Percentiles rank a stretch among this genome's conserved stretches.
Conservation (phyloP, 306 rosid species). For the Castanea sativa region DNA sequence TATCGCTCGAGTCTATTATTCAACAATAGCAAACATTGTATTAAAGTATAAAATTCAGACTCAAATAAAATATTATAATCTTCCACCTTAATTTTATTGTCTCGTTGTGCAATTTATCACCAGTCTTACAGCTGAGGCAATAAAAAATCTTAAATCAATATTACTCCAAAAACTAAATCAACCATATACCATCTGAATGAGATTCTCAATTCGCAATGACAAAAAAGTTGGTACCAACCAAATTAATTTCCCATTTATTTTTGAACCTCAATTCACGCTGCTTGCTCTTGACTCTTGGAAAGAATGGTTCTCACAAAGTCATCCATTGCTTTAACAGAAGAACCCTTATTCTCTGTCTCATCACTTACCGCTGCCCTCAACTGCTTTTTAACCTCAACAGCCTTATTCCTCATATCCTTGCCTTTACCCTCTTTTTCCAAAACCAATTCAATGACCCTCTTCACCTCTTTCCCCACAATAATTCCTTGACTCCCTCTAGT, state of each 20-base stretch:
- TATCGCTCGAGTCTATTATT: no score
- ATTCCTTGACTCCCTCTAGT: conserved; percentile 40
- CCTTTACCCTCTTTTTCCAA: conserved; percentile 45
- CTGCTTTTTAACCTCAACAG: conserved; percentile 26
- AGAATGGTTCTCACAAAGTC: conserved; percentile 34
- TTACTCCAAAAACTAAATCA: no score
- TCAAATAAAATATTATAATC: no score
- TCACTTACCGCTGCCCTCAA: conserved; percentile 38
- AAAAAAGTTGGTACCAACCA: not conserved
- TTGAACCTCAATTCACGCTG: not conserved
- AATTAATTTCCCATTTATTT: not conserved
- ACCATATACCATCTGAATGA: no score
- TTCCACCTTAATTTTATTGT: no score
- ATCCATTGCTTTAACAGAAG: conserved; percentile 37
- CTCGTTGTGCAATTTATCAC: no score
- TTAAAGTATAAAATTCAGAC: no score
- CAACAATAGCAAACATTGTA: no score
- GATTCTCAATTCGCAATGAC: no score
- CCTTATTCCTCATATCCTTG: conserved; percentile 49
- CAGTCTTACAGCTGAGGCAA: no score
- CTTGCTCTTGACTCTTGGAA: not conserved
- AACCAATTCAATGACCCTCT: conserved; percentile 45
- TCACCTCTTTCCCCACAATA: conserved; percentile 38
- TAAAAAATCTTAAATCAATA: no score
- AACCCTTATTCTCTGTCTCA: conserved; percentile 34